Base-by-base conservation (phyloP, 169 alveolate species). In the Plasmodium cynomolgi region DNA sequence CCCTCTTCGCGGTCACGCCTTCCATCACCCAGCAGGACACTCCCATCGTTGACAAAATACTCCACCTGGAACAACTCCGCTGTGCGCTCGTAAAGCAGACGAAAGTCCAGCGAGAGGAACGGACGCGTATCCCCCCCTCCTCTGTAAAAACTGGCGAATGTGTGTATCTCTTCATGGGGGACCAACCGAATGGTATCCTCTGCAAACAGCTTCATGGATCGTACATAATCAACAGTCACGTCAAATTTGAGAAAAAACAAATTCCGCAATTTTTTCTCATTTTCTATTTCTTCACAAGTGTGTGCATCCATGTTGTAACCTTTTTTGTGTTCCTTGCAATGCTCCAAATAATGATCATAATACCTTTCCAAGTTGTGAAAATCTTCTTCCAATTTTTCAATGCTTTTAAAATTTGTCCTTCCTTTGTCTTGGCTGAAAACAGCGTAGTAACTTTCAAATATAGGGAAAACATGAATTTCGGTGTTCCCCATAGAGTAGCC, bases 361-460 rank as follows among this genome's bases (percentile, higher is more conserved):
- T 80, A 88, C 26, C 33, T 44, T 41, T 88, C 94, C 72, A 88
- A 58, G 20, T 88, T 72, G 56, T 88, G 5, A 80, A 88, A 88
- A 33, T 71, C 73, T 15, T 17, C 29, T 79, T 80, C 94, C n/a
- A 58, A 58, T 68, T 62, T 71, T 50, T 88, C 68, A 4, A 88
- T 26, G 8, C 1, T 75, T 9, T 34, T 15, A 54, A 50, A 62
- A 37, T 54, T 33, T 54, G 44, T 29, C 74, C 26, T 20, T 11
- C 56, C 58, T 1, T 54, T 34, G 1, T 39, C 8, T 39, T 17
- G 26, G 62, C 34, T 15, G 47, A 88, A 88, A 26, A 88, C 44
- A 1, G 71, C 77, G 8, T 79, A 88, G 82, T 80, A 88, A 88
- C 88, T 81, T 79, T 79, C 75, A 81, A 88, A 80, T 39, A 88